phyloP scores from a whole-genome alignment of 2,329 filamentous ascomycete species.

The Colletotrichum australisinense region DNA sequence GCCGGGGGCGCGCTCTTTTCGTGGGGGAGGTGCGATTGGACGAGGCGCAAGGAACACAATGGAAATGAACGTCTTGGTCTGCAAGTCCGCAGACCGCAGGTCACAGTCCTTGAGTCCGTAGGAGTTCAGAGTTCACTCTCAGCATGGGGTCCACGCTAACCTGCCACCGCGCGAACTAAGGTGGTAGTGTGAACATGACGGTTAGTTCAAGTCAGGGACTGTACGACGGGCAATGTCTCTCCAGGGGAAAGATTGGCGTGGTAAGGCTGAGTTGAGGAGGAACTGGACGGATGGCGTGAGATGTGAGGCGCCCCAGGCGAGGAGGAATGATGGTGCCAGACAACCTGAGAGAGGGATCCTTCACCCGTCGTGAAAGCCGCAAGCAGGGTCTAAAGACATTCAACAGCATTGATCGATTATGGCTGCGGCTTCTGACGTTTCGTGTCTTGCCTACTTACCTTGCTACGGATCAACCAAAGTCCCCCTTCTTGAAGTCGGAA shows the following conservation, averaged over 20 bases:
- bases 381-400: neutral
- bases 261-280: conserved; percentile 18
- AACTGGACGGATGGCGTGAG: neutral
- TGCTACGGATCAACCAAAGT: neutral
- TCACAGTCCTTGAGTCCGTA: neutral
- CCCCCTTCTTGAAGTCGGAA: neutral
- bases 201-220: neutral
- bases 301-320: neutral
- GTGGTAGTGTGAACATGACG: neutral
- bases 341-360: neutral
- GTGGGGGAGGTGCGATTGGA: conserved; percentile 17
- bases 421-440: neutral
- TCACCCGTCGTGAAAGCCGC: conserved; percentile 1
- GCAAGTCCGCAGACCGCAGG: neutral
- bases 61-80: conserved; percentile 1
- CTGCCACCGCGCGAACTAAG: conserved; percentile 1
- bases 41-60: conserved; percentile 9
- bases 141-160: conserved; percentile 3
- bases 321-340: conserved; percentile 6
- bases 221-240: neutral
- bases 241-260: conserved; percentile 12
- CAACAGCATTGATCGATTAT: too few relatives aligned
- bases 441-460: neutral
- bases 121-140: neutral
- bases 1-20: conserved; percentile 4